Evolutionary conservation across 2,329 filamentous ascomycete genomes (phyloP).

Genomic region (Madurella mycetomatis): DNA sequence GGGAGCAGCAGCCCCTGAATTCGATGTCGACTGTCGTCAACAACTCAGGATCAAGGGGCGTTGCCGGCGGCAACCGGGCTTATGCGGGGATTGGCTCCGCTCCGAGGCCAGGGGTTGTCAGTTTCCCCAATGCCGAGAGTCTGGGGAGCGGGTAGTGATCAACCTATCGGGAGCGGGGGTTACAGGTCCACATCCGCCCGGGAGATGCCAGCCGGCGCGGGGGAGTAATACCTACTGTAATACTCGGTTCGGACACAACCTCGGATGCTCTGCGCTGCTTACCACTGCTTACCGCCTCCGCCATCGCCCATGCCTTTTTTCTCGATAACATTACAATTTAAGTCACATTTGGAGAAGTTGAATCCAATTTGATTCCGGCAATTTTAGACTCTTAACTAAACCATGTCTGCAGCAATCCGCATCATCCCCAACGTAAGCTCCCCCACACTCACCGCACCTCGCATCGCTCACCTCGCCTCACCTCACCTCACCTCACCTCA

Average conservation of each 20-base stretch:
- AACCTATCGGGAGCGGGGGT: not conserved
- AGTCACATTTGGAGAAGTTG: too few relatives aligned
- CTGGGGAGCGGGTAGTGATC: not conserved
- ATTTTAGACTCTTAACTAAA: not conserved
- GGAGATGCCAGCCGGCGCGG: not conserved
- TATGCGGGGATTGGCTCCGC: constrained; percentile 5
- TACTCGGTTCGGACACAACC: too few relatives aligned
- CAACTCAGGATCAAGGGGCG: not conserved
- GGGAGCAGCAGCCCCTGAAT: not conserved
- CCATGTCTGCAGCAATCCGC: constrained; percentile 26
- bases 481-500: not conserved
- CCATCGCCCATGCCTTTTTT: too few relatives aligned
- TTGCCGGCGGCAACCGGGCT: not conserved
- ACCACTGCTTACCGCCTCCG: too few relatives aligned
- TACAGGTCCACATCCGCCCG: not conserved
- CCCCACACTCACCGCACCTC: too few relatives aligned
- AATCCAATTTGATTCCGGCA: not conserved
- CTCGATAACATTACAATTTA: too few relatives aligned
- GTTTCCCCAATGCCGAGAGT: constrained; percentile 1
- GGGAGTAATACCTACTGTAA: too few relatives aligned
- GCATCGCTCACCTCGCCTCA: too few relatives aligned
- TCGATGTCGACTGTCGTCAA: not conserved
- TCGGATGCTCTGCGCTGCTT: too few relatives aligned
- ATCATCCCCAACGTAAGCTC: constrained; percentile 28
- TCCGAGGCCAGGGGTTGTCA: not conserved